Conservation (phyloP, 352 stramenopile species). For the Globisporangium viniferum region DNA sequence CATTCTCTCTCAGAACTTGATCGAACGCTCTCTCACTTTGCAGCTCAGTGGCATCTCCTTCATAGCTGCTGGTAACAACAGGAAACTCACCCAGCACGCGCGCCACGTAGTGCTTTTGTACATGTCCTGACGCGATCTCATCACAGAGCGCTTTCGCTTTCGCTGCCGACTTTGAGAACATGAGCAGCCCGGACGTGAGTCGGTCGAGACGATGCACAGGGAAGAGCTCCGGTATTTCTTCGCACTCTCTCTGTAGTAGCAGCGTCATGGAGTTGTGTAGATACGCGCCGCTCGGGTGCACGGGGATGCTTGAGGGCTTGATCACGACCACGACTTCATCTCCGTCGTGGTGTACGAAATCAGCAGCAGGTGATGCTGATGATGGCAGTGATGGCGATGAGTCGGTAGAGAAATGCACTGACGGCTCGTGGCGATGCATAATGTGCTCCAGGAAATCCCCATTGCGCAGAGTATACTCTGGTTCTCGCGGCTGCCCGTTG, state of each 20-base stretch:
- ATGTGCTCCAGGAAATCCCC: slow-evolving; percentile 88
- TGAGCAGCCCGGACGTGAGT: slow-evolving; percentile 82
- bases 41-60: slow-evolving; percentile 10
- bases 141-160: slow-evolving; percentile 40
- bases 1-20: slow-evolving; percentile 15
- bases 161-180: slow-evolving; percentile 46
- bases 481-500: slow-evolving; percentile 51
- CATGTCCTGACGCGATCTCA: slow-evolving; percentile 31
- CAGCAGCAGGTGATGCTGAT: slow-evolving; percentile 4
- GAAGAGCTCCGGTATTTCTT: slow-evolving; percentile 42
- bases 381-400: background rate
- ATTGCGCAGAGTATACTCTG: slow-evolving; percentile 68
- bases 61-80: background rate
- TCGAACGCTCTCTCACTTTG: slow-evolving; percentile 10
- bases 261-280: slow-evolving; percentile 87
- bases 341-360: slow-evolving; percentile 44
- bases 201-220: slow-evolving; percentile 93
- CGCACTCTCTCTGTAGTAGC: slow-evolving; percentile 34
- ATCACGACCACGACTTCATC: slow-evolving; percentile 56
- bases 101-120: slow-evolving; percentile 59
- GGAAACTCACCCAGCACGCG: slow-evolving; percentile 47
- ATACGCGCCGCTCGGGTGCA: slow-evolving; percentile 91
- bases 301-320: slow-evolving; percentile 88
- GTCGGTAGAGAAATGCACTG: slow-evolving; percentile 43
- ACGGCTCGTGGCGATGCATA: slow-evolving; percentile 93